phyloP scores from a whole-genome alignment of 2,329 filamentous ascomycete species.

The Claviceps maximensis region DNA sequence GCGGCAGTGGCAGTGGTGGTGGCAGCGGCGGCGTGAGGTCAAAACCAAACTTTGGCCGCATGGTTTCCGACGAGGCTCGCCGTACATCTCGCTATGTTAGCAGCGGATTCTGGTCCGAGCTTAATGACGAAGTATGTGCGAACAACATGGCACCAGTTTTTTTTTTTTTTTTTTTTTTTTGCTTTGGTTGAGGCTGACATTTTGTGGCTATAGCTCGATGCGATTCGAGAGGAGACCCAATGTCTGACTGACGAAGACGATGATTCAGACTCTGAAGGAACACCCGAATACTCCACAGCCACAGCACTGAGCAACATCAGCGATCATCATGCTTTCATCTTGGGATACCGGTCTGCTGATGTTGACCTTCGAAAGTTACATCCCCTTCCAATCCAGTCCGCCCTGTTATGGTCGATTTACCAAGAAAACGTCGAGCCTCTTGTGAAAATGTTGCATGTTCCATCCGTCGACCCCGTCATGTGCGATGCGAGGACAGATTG shows the following conservation, averaged over 20 bases:
- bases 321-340: constrained; percentile 59
- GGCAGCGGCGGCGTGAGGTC: constrained; percentile 14
- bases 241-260: constrained; percentile 30
- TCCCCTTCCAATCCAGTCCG: constrained; percentile 51
- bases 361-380: constrained; percentile 53
- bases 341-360: constrained; percentile 59
- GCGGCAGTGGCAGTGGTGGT: constrained; percentile 23
- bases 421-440: constrained; percentile 63
- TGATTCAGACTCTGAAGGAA: constrained; percentile 48
- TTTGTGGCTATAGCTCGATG: constrained; percentile 17
- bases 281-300: constrained; percentile 29
- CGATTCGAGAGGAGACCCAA: constrained; percentile 36
- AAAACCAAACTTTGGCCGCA: constrained; percentile 44
- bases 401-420: constrained; percentile 56
- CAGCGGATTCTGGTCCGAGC: constrained; percentile 62
- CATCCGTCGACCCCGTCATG: constrained; percentile 48
- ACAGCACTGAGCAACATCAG: constrained; percentile 18
- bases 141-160: neutral
- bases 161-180: no score
- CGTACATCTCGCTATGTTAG: constrained; percentile 61
- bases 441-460: constrained; percentile 58
- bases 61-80: constrained; percentile 57
- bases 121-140: constrained; percentile 53
- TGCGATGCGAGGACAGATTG: constrained; percentile 47
- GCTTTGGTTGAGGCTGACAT: neutral